Base-by-base conservation (phyloP, 2,329 filamentous ascomycete species). In the Colletotrichum orbiculare region DNA sequence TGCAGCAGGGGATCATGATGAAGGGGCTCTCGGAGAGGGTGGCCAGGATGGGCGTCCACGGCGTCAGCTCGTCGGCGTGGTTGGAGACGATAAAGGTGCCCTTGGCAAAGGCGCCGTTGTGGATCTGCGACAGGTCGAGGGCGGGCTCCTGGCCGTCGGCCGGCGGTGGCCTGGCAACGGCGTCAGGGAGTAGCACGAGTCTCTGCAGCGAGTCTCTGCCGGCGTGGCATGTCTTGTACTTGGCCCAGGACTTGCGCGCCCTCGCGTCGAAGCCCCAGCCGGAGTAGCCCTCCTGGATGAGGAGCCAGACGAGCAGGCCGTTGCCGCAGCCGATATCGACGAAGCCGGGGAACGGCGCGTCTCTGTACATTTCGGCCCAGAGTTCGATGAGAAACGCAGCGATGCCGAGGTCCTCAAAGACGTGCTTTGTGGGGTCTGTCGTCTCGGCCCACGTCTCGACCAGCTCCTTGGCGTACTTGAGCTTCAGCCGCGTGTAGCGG, bases 261-360 rank as follows among this genome's bases (percentile, higher is more conserved):
- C 94, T 85, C 0, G 94, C 96, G 76, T 99, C 96, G 72, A 98
- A 97, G 0, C 96, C 96, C 87, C 91, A 96, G 25, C 96, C 96
- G 0, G 74, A 70, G 76, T 93, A 98, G 10, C 94, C 94, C 78
- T 98, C 94, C 64, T 85, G 80, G 12, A 89, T 84, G 5, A 99
- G 85, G 42, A 99, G 87, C 73, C 96, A 87, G 8, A 97, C 92
- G 1, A 99, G 85, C 4, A 99, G 82, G 1, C 96, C 96, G 73
- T 98, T 99, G 2, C 96, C 96, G 74, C 96, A 98, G 6, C 95
- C 96, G 49, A 99, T 93, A 73, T 99, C 96, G 17, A 97, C 92
- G 72, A 98, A 99, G 0, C 95, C 94, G 0, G 93, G 92, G 71
- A 97, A 97, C 0, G 69, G 66, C 0, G 52, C 63, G 46, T 73